phyloP scores from a whole-genome alignment of 2,329 filamentous ascomycete genomes.

The Teratosphaeriaceae sp. region DNA sequence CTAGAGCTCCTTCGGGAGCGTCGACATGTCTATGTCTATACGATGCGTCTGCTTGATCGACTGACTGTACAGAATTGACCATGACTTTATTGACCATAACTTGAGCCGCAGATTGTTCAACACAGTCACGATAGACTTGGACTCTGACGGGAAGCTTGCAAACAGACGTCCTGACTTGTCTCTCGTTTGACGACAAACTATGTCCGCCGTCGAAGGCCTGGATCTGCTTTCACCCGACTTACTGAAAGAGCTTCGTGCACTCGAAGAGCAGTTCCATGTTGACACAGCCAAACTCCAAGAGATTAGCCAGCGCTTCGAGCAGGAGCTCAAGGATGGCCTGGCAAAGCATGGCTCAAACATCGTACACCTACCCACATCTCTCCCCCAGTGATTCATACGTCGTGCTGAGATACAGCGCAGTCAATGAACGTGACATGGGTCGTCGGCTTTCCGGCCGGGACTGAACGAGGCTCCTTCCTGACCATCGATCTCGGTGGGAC shows the following conservation, averaged over 20 bases:
- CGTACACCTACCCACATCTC: neutral
- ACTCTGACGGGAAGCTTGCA: too few relatives aligned
- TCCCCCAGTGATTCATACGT: neutral
- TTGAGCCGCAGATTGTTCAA: too few relatives aligned
- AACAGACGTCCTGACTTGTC: too few relatives aligned
- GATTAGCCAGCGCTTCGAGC: constrained; percentile 77
- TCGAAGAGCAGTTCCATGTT: constrained; percentile 76
- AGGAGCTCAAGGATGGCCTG: constrained; percentile 70
- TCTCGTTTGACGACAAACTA: too few relatives aligned
- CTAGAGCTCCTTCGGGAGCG: too few relatives aligned
- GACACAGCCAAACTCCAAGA: constrained; percentile 70
- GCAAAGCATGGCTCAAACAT: constrained; percentile 9
- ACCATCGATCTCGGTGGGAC: constrained; percentile 96
- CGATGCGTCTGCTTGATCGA: too few relatives aligned
- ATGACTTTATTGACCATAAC: too few relatives aligned
- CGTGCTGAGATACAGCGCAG: constrained; percentile 41
- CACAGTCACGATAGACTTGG: too few relatives aligned
- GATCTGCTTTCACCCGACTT: constrained; percentile 44
- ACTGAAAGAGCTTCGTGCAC: constrained; percentile 64
- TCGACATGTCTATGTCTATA: too few relatives aligned
- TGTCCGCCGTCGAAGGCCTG: constrained; percentile 2
- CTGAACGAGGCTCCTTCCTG: constrained; percentile 81
- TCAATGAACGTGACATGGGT: constrained; percentile 99
- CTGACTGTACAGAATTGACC: too few relatives aligned
- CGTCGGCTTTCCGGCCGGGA: constrained; percentile 79